Evolutionary conservation across 306 rosid genomes (phyloP).

Genomic region (Elaeagnus macrophylla): DNA sequence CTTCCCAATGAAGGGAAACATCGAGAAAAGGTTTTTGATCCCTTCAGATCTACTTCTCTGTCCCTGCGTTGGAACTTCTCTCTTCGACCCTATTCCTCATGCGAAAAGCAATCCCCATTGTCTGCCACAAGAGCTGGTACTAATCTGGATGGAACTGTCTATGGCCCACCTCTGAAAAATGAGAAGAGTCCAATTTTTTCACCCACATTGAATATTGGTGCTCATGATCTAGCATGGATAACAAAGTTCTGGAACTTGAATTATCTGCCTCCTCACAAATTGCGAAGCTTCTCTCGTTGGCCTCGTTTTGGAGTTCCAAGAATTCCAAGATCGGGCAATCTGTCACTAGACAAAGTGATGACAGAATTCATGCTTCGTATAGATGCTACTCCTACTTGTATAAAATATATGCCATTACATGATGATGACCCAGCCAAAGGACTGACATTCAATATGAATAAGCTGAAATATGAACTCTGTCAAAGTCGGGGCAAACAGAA

Average conservation of each 20-base stretch:
- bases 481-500: slow-evolving; percentile 85
- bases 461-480: slow-evolving; percentile 71
- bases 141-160: too few species aligned
- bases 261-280: slow-evolving; percentile 88
- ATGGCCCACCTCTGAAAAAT: slow-evolving; percentile 41
- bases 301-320: slow-evolving; percentile 92
- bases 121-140: slow-evolving; percentile 22
- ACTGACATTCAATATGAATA: slow-evolving; percentile 70
- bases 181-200: slow-evolving; percentile 33
- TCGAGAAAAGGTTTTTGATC: slow-evolving; percentile 78
- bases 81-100: slow-evolving; percentile 56
- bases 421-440: slow-evolving; percentile 98
- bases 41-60: slow-evolving; percentile 85
- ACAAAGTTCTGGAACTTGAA: slow-evolving; percentile 65
- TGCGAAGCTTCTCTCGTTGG: slow-evolving; percentile 90
- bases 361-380: slow-evolving; percentile 92
- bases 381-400: slow-evolving; percentile 69
- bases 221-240: slow-evolving; percentile 98
- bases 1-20: slow-evolving; percentile 75
- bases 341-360: slow-evolving; percentile 91
- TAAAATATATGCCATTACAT: slow-evolving; percentile 84
- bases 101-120: slow-evolving; percentile 34
- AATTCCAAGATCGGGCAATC: slow-evolving; percentile 77
- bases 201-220: slow-evolving; percentile 83
- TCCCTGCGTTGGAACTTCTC: slow-evolving; percentile 87